phyloP scores from a whole-genome alignment of 345 rosid genomes.

The Carallia brachiata region DNA sequence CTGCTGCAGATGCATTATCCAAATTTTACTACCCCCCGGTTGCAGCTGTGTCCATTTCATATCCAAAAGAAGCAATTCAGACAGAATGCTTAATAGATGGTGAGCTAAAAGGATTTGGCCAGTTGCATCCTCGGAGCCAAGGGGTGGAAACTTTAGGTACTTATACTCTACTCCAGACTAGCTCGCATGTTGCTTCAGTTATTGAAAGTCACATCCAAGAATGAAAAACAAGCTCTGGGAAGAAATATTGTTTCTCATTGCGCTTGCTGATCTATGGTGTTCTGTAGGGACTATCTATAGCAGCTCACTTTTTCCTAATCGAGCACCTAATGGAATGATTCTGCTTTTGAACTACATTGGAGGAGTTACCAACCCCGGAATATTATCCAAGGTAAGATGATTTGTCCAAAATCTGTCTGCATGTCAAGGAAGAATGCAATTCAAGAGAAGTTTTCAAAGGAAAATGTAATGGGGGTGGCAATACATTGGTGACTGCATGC shows the following conservation, averaged over 20 bases:
- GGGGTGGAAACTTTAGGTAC: constrained; percentile 94
- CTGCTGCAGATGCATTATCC: constrained; percentile 74
- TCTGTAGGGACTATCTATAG: constrained; percentile 83
- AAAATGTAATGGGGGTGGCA: neutral
- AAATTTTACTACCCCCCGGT: constrained; percentile 93
- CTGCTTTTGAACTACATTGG: constrained; percentile 85
- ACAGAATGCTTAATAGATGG: constrained; percentile 71
- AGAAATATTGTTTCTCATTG: no score
- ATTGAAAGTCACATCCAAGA: neutral
- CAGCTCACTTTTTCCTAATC: constrained; percentile 88
- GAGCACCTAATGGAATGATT: constrained; percentile 76
- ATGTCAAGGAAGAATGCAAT: neutral
- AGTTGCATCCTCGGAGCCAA: constrained; percentile 96
- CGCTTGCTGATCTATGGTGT: neutral
- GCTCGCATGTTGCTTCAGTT: neutral
- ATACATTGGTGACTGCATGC: neutral
- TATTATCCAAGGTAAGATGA: constrained; percentile 60
- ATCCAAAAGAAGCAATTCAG: constrained; percentile 84
- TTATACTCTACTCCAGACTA: neutral
- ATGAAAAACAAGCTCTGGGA: neutral
- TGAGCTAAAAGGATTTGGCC: constrained; percentile 95
- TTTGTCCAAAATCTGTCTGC: neutral
- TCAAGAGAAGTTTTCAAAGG: neutral
- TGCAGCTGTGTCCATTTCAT: constrained; percentile 86
- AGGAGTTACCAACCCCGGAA: constrained; percentile 79